These are phyloP conservation scores for Diospyros kaki DNA, from an alignment of 148 eudicot species.

Conservation along the genomic window DNA sequence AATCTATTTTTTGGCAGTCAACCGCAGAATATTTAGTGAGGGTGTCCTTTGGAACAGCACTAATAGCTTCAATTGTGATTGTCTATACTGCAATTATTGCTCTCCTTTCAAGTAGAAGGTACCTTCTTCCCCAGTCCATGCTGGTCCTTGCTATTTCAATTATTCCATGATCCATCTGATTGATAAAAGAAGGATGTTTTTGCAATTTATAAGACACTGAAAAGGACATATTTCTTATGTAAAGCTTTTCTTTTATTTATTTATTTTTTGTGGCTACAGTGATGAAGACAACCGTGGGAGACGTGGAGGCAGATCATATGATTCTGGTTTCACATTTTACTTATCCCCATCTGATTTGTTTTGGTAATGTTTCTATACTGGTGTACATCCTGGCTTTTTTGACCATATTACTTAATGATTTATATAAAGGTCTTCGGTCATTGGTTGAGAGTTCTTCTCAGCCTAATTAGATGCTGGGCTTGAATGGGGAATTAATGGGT, in stretches of 20 bases:
- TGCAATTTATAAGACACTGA: not conserved
- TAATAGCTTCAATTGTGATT: slow-evolving; percentile 87
- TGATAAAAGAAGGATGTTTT: not conserved
- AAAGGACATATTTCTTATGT: not conserved
- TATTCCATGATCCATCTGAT: not conserved
- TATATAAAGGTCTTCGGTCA: not conserved
- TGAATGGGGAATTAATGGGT: not conserved
- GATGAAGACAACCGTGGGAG: slow-evolving; percentile 74
- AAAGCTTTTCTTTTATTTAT: not conserved
- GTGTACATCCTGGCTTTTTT: not conserved
- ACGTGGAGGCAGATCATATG: slow-evolving; percentile 65
- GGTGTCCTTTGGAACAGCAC: slow-evolving; percentile 91
- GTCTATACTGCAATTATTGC: slow-evolving; percentile 86
- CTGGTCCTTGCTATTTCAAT: slow-evolving; percentile 6
- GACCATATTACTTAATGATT: not conserved
- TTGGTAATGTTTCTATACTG: slow-evolving; percentile 47
- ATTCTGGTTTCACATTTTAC: slow-evolving; percentile 55
- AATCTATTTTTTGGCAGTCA: slow-evolving; percentile 46
- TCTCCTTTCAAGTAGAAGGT: slow-evolving; percentile 79
- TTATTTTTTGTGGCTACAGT: slow-evolving; percentile 28
- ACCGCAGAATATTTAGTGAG: slow-evolving; percentile 78
- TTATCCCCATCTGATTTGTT: slow-evolving; percentile 59
- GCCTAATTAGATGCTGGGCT: slow-evolving; percentile 5
- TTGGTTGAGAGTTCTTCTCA: not conserved
- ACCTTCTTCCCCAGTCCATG: slow-evolving; percentile 6